Evolutionary conservation across 345 rosid species (phyloP).

Genomic region (Citrus glauca): DNA sequence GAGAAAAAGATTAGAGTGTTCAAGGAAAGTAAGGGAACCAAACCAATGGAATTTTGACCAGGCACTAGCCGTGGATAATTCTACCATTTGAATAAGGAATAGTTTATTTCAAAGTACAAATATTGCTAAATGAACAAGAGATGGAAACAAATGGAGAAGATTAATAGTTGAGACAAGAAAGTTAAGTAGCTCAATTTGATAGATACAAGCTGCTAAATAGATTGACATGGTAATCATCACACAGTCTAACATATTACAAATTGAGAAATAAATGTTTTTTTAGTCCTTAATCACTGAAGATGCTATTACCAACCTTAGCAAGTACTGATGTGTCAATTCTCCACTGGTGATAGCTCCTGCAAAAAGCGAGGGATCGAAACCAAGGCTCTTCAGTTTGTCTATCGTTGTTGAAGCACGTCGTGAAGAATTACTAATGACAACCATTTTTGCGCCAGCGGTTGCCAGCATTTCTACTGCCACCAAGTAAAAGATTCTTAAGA

Average conservation of each 20-base stretch:
- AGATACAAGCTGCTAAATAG: background rate
- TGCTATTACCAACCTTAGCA: constrained; percentile 48
- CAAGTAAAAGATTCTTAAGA: constrained; percentile 15
- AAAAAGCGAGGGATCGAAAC: constrained; percentile 92
- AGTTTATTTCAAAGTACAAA: background rate
- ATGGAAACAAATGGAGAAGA: background rate
- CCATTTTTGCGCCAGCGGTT: constrained; percentile 70
- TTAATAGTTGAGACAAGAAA: background rate
- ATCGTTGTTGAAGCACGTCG: constrained; percentile 82
- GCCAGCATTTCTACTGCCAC: constrained; percentile 73
- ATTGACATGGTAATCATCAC: background rate
- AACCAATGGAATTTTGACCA: background rate
- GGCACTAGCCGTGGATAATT: background rate
- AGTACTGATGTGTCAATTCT: constrained; percentile 76
- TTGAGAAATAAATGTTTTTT: background rate
- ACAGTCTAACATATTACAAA: background rate
- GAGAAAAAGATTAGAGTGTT: background rate
- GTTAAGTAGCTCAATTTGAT: background rate
- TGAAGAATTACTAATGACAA: constrained; percentile 86
- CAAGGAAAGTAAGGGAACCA: background rate
- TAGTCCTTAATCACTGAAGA: background rate
- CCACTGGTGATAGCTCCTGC: constrained; percentile 90
- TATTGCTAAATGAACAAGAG: background rate
- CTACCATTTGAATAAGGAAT: background rate
- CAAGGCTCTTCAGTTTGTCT: constrained; percentile 71